phyloP scores from a whole-genome alignment of 139 green algal species.

The Ulvella scutata region DNA sequence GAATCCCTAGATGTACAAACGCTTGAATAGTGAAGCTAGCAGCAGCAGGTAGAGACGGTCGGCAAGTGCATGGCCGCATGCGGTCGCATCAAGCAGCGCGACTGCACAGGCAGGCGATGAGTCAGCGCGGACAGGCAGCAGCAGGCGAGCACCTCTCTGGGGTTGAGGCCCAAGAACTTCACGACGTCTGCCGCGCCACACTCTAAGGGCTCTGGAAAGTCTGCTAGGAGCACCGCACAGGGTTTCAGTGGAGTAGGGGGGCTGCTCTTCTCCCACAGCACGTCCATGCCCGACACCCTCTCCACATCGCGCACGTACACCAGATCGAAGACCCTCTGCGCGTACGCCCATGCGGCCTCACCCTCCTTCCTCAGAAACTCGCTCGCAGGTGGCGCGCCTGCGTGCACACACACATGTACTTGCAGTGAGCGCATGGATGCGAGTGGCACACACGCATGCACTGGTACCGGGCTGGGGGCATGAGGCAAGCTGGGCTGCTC shows the following conservation, averaged over 20 bases:
- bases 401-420: not conserved
- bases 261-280: conserved; percentile 53
- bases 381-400: conserved; percentile 3
- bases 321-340: conserved; percentile 46
- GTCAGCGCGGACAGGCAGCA: not conserved
- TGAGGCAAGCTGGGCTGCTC: no score
- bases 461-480: not conserved
- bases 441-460: not conserved
- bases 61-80: no score
- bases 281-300: conserved; percentile 45
- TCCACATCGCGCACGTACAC: conserved; percentile 64
- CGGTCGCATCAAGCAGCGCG: no score
- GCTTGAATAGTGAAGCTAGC: no score
- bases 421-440: not conserved
- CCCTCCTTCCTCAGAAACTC: conserved; percentile 32
- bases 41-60: no score
- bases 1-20: no score
- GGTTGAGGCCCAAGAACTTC: conserved; percentile 14
- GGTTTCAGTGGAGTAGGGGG: conserved; percentile 45
- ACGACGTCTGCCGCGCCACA: conserved; percentile 5
- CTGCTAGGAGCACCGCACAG: conserved; percentile 5
- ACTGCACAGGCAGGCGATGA: no score
- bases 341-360: conserved; percentile 42
- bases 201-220: not conserved
- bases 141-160: not conserved